Evolutionary conservation across 1,284 basidiomycete species (phyloP).

Genomic region (Malassezia restricta): DNA sequence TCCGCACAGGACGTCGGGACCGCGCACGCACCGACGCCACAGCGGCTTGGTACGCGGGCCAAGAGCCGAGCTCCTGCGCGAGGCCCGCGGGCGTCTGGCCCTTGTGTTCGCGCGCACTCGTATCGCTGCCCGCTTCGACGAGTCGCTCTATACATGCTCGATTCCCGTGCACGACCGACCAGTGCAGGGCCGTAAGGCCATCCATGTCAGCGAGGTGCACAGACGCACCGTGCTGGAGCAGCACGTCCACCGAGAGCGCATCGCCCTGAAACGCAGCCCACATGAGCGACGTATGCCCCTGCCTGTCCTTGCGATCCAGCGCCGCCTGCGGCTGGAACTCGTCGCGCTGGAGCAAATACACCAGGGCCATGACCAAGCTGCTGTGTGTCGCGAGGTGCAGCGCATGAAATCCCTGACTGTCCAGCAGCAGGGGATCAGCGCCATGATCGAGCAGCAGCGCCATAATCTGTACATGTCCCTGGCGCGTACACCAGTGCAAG

Average conservation of each 20-base stretch:
- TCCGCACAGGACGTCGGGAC: not conserved
- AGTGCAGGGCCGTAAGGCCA: constrained; percentile 83
- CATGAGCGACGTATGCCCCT: constrained; percentile 91
- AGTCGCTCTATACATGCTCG: constrained; percentile 68
- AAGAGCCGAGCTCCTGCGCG: constrained; percentile 70
- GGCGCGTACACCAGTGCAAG: constrained; percentile 88
- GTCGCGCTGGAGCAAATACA: constrained; percentile 72
- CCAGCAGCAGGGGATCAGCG: constrained; percentile 79
- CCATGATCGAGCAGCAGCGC: constrained; percentile 76
- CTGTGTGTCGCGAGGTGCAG: constrained; percentile 91
- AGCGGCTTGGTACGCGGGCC: constrained; percentile 74
- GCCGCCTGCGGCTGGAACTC: constrained; percentile 48
- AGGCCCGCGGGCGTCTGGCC: constrained; percentile 85
- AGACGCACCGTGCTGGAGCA: constrained; percentile 76
- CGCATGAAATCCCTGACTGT: constrained; percentile 92
- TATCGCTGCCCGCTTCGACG: constrained; percentile 69
- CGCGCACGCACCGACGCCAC: constrained; percentile 60
- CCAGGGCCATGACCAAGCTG: constrained; percentile 78
- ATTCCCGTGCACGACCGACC: constrained; percentile 96
- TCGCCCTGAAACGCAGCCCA: constrained; percentile 99
- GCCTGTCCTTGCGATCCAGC: constrained; percentile 54
- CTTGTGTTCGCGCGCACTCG: constrained; percentile 66
- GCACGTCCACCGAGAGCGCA: constrained; percentile 78
- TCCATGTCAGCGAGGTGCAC: constrained; percentile 63
- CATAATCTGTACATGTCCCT: constrained; percentile 86